phyloP scores from a whole-genome alignment of 495 filamentous ascomycete species.

The Halenospora varia region DNA sequence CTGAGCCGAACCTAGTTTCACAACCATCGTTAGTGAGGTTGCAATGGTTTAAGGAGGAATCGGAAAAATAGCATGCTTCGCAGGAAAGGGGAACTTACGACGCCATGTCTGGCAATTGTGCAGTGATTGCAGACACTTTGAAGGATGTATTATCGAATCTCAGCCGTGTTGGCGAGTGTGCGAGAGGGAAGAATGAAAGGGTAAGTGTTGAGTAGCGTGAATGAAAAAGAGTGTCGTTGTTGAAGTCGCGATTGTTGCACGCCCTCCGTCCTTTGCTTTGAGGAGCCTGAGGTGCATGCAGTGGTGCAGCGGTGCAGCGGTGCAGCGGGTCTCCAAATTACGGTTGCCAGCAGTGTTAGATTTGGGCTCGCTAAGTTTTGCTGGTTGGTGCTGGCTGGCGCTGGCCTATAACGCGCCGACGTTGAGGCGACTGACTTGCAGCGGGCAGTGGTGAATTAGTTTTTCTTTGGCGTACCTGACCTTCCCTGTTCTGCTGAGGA shows the following conservation, averaged over 20 bases:
- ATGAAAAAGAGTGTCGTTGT: neutral
- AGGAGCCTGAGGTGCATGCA: neutral
- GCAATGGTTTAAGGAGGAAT: neutral
- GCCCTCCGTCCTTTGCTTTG: neutral
- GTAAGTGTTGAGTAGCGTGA: conserved; percentile 3
- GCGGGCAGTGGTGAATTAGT: too few relatives aligned
- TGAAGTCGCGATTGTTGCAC: neutral
- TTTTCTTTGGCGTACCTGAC: too few relatives aligned
- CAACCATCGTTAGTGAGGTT: conserved; percentile 10
- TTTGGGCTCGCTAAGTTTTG: too few relatives aligned
- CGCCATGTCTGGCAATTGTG: conserved; percentile 27
- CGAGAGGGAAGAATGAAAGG: neutral
- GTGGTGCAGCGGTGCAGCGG: neutral
- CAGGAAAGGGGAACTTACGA: conserved; percentile 25
- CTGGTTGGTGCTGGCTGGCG: too few relatives aligned
- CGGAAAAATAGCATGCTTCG: neutral
- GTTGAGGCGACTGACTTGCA: too few relatives aligned
- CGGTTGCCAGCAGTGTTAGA: too few relatives aligned
- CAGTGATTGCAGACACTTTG: conserved; percentile 23
- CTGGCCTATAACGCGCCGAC: too few relatives aligned
- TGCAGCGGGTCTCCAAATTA: too few relatives aligned
- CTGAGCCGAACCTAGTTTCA: conserved; percentile 20
- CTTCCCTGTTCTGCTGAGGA: too few relatives aligned
- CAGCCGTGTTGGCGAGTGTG: conserved; percentile 12
- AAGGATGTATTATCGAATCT: neutral